Evolutionary conservation across 2,329 filamentous ascomycete genomes (phyloP).

Genomic region (Hypoxylon sp.): DNA sequence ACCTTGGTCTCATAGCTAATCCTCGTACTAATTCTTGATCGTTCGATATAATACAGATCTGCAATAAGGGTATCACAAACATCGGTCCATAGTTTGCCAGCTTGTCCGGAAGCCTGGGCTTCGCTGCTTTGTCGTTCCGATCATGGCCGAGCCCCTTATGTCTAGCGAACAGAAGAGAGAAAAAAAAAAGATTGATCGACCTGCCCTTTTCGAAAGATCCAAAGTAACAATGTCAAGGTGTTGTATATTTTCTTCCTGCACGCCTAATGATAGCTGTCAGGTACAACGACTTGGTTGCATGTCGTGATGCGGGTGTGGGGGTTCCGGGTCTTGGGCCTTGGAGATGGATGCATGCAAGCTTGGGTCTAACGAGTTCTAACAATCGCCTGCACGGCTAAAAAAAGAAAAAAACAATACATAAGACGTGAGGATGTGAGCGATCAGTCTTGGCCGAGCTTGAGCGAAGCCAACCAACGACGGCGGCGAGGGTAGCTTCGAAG

Average conservation of each 20-base stretch:
- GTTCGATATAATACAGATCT: constrained; percentile 20
- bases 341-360: constrained; percentile 27
- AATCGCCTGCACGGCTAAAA: constrained; percentile 22
- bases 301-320: constrained; percentile 27
- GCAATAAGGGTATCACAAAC: neutral
- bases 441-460: constrained; percentile 25
- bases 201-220: constrained; percentile 20
- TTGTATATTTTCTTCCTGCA: constrained; percentile 6
- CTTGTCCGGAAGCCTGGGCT: constrained; percentile 7
- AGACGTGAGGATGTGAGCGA: constrained; percentile 4
- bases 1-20: neutral
- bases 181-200: constrained; percentile 5
- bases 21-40: constrained; percentile 10
- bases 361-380: constrained; percentile 11
- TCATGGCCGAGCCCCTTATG: neutral
- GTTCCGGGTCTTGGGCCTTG: neutral
- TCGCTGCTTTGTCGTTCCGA: constrained; percentile 8
- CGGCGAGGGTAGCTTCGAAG: constrained; percentile 8
- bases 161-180: neutral
- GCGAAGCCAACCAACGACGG: constrained; percentile 20
- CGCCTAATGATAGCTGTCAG: constrained; percentile 27
- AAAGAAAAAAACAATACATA: constrained; percentile 29
- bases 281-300: constrained; percentile 24
- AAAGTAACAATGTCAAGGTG: constrained; percentile 11
- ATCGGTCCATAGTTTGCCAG: neutral